Conservation (phyloP, 768 basidiomycete genomes). For the Lactarius pseudohatsudake region DNA sequence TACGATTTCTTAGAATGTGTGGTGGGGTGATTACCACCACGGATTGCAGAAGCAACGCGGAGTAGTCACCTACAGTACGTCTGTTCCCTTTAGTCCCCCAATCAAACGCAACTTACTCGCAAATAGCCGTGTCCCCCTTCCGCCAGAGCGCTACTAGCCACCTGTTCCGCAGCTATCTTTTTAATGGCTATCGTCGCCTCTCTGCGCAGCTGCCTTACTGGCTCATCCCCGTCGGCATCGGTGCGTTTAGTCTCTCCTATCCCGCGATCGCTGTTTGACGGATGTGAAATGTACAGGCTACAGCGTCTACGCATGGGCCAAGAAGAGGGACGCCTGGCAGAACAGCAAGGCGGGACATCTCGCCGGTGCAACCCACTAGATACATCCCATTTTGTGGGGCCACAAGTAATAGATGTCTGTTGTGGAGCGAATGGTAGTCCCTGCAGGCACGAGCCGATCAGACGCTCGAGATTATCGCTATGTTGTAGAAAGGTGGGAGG, state of each 20-base stretch:
- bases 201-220: constrained; percentile 74
- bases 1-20: constrained; percentile 56
- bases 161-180: constrained; percentile 68
- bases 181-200: constrained; percentile 78
- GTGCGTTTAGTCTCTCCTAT: constrained; percentile 44
- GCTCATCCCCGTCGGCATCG: constrained; percentile 66
- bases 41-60: constrained; percentile 64
- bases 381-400: background rate
- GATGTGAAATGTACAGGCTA: constrained; percentile 53
- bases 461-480: constrained; percentile 4
- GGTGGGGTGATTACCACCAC: constrained; percentile 81
- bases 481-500: background rate
- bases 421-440: background rate
- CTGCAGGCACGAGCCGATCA: constrained; percentile 1
- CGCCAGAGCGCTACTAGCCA: constrained; percentile 69
- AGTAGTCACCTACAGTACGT: constrained; percentile 74
- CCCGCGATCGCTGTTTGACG: background rate
- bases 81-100: background rate
- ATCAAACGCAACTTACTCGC: no score
- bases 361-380: constrained; percentile 37
- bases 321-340: constrained; percentile 55
- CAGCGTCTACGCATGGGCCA: constrained; percentile 76
- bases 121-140: constrained; percentile 73
- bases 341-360: constrained; percentile 77
- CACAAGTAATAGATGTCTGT: constrained; percentile 9